phyloP scores from a whole-genome alignment of 257 asterid genomes.

The Catharanthus roseus region DNA sequence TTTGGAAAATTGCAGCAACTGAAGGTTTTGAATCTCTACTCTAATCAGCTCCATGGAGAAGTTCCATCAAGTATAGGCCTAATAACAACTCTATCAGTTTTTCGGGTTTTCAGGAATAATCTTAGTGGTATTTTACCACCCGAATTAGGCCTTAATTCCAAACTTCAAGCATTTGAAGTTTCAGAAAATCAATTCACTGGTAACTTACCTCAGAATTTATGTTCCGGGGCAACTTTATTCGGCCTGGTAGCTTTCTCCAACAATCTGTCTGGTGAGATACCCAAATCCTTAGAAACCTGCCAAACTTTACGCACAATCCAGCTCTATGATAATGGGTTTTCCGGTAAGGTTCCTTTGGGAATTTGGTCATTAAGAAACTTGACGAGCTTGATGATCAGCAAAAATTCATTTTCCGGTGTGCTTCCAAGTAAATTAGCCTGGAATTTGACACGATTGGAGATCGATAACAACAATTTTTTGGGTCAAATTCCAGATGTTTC shows the following conservation, averaged over 20 bases:
- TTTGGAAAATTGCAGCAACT: constrained; percentile 53
- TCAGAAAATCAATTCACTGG: constrained; percentile 61
- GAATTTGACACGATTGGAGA: constrained; percentile 63
- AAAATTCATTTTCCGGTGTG: constrained; percentile 57
- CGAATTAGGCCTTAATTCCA: constrained; percentile 56
- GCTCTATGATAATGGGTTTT: constrained; percentile 45
- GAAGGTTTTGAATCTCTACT: constrained; percentile 36
- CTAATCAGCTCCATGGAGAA: constrained; percentile 48
- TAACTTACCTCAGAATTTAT: constrained; percentile 57
- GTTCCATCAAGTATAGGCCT: constrained; percentile 56
- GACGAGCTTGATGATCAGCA: constrained; percentile 52
- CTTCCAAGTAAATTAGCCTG: constrained; percentile 51
- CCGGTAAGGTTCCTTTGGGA: constrained; percentile 64
- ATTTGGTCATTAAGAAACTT: constrained; percentile 49
- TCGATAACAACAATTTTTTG: constrained; percentile 53
- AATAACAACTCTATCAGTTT: constrained; percentile 36
- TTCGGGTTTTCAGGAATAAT: constrained; percentile 48
- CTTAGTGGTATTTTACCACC: constrained; percentile 65
- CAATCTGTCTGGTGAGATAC: constrained; percentile 61
- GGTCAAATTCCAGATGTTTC: constrained; percentile 59
- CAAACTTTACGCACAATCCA: constrained; percentile 44
- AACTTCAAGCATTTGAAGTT: constrained; percentile 61
- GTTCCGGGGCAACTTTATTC: constrained; percentile 46
- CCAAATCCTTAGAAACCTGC: constrained; percentile 55
- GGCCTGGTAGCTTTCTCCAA: constrained; percentile 63